phyloP scores from a whole-genome alignment of 129 eudicot genomes.

The Solidago caesia region DNA sequence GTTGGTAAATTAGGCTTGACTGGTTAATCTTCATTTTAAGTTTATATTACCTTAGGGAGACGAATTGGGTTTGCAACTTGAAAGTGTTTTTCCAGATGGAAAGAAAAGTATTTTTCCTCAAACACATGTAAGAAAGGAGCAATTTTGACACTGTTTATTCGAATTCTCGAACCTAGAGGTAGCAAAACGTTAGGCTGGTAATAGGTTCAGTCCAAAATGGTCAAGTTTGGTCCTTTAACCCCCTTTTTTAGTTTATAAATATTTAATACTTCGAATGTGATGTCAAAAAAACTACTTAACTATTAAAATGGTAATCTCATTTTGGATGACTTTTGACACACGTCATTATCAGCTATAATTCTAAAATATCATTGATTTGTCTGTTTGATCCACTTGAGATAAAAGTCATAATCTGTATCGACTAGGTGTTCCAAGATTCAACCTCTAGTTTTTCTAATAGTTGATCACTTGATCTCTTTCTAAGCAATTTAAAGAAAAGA shows the following conservation, averaged over 20 bases:
- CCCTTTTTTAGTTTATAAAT: background rate
- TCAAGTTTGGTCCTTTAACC: background rate
- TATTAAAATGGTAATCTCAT: background rate
- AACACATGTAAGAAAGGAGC: slow-evolving; percentile 1
- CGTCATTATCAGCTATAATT: no score
- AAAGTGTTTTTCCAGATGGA: background rate
- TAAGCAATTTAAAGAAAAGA: background rate
- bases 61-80: background rate
- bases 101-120: background rate
- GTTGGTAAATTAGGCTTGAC: slow-evolving; percentile 3
- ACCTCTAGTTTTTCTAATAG: background rate
- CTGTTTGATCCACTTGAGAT: background rate
- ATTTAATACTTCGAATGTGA: background rate
- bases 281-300: background rate
- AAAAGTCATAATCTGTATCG: background rate
- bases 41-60: background rate
- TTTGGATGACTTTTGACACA: background rate
- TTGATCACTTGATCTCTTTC: background rate
- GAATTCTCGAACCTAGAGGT: slow-evolving; percentile 8
- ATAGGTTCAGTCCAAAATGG: background rate
- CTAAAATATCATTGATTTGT: background rate
- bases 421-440: background rate
- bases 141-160: slow-evolving; percentile 7
- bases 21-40: slow-evolving; percentile 9
- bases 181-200: background rate